Base-by-base conservation (phyloP, 306 rosid species). In the Acacia crassicarpa region DNA sequence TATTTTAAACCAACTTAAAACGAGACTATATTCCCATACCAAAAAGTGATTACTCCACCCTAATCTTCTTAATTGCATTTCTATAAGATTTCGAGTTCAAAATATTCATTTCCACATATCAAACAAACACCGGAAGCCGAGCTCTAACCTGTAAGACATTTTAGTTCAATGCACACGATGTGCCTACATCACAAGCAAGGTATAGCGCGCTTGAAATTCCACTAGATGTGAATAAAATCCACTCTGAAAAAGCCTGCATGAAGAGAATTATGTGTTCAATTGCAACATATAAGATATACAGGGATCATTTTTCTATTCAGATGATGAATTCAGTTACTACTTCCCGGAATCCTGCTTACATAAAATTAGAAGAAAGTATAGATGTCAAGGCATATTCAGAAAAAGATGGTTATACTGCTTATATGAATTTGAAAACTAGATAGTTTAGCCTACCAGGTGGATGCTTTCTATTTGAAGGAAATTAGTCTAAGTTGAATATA, bases 181-280 rank as follows among this genome's bases (percentile, higher is more conserved):
- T 85, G 68, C 99, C 99, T 46, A 95, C 99, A 44, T 95, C 99
- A 84, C 99, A 95, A 46, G 99, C 97, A 89, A 93, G 99, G 74
- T 95, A 95, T 78, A 95, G 30, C 68, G 86, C 98, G 77, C 99
- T 95, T 51, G 97, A 71, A 79, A 91, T 92, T 83, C 99, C 99
- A 66, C 99, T 95, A 41, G 92, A 79, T 68, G 99, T 93, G 86
- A 75, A 93, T 38, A 95, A 69, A 77, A 95, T 79, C 98, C 99
- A 95, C 86, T 95, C 99, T 40, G 98, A 86, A 73, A 80, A 86
- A 62, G 97, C 99, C 99, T 95, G 91, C 75, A 90, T 67, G 80
- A 59, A 75, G 82, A 48, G 83, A 84, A 74, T 65, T 19, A 38
- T 40, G 51, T 61, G 35, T 80, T 78, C 10, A 51, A 46, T 70